A percentile compares a stretch with the other conserved stretches of the same genome.
Conservation (phyloP, 371 early-diverging fungal genomes). For the Capillidium heterosporum region DNA sequence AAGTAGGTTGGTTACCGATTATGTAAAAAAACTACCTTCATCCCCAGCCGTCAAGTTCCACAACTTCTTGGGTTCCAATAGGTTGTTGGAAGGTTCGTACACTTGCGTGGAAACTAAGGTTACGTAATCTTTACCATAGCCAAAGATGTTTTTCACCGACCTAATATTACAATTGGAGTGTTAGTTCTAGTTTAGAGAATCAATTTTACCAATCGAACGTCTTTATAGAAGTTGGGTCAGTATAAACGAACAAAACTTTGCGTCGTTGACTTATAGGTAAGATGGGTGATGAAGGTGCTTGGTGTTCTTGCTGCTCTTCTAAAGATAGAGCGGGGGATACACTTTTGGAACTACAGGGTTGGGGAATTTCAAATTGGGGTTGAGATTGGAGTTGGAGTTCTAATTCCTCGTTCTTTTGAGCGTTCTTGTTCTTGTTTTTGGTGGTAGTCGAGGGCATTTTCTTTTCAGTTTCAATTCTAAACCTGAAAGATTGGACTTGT, state of each 20-base stretch:
- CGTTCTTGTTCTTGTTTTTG: too few species aligned
- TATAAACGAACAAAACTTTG: neutral
- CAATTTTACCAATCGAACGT: neutral
- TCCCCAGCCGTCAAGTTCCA: neutral
- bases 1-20: neutral
- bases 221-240: neutral
- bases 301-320: too few species aligned
- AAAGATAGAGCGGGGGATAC: too few species aligned
- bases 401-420: too few species aligned
- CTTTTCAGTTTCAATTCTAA: too few species aligned
- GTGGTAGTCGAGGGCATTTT: too few species aligned
- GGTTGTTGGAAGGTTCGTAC: neutral
- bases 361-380: too few species aligned
- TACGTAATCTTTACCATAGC: neutral
- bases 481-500: too few species aligned
- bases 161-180: neutral
- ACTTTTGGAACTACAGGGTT: too few species aligned
- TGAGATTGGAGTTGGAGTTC: too few species aligned
- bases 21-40: neutral
- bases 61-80: neutral
- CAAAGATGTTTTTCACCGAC: neutral
- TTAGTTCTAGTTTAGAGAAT: neutral
- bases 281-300: too few species aligned
- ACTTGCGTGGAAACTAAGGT: neutral
- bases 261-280: neutral